Percentiles rank a stretch among this genome's conserved stretches.
phyloP scores from a whole-genome alignment of 371 early-diverging fungal species.

The Apophysomyces sp. region DNA sequence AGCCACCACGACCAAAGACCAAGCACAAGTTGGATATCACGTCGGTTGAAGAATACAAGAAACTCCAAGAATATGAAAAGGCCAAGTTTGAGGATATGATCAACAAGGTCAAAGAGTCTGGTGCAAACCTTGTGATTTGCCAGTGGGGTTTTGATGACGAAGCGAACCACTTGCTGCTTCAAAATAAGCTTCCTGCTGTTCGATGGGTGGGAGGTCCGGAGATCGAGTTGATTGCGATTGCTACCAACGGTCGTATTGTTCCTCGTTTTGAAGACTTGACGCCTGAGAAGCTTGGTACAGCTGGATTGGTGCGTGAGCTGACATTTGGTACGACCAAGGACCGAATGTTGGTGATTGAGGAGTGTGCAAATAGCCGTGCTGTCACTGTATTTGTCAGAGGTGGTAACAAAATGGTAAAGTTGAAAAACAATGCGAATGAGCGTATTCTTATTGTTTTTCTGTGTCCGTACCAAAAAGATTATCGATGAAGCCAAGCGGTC shows the following conservation, averaged over 20 bases:
- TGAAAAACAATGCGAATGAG: no score
- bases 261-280: slow-evolving; percentile 98
- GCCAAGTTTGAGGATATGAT: slow-evolving; percentile 98
- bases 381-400: slow-evolving; percentile 98
- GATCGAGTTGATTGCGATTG: slow-evolving; percentile 97
- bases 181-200: slow-evolving; percentile 97
- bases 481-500: slow-evolving; percentile 99
- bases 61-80: slow-evolving; percentile 92
- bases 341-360: slow-evolving; percentile 96
- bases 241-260: slow-evolving; percentile 97
- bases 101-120: slow-evolving; percentile 90
- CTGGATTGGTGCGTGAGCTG: slow-evolving; percentile 91
- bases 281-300: slow-evolving; percentile 90
- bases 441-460: background rate
- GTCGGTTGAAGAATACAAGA: slow-evolving; percentile 95
- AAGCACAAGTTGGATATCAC: slow-evolving; percentile 99
- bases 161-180: slow-evolving; percentile 98
- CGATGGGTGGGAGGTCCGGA: slow-evolving; percentile 99
- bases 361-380: slow-evolving; percentile 95
- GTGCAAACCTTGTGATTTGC: slow-evolving; percentile 97
- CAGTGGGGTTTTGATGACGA: slow-evolving; percentile 99
- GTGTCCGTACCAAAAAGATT: slow-evolving; percentile 48
- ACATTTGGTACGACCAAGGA: slow-evolving; percentile 98
- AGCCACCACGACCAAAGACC: slow-evolving; percentile 99
- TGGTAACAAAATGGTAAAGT: slow-evolving; percentile 88